phyloP scores from a whole-genome alignment of 768 basidiomycete species.

The Symmetrospora coprosmae region DNA sequence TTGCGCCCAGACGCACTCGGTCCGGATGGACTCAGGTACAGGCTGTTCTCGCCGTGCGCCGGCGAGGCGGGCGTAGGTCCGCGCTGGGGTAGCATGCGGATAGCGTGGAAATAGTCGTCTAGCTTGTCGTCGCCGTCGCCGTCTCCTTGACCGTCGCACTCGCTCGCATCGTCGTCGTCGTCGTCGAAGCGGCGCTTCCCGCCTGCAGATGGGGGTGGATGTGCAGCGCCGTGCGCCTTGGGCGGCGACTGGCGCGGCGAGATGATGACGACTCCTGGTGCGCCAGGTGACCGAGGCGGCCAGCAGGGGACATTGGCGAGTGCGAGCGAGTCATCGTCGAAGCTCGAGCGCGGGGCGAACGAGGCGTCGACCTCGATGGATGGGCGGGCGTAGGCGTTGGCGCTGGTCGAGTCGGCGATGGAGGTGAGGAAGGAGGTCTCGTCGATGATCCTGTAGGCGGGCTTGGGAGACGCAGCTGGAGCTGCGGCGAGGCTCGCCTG shows the following conservation, averaged over 20 bases:
- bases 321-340: conserved; percentile 9
- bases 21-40: too few species aligned
- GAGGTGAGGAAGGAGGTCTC: too few species aligned
- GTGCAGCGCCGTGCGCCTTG: not conserved
- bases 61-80: too few species aligned
- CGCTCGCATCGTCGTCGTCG: not conserved
- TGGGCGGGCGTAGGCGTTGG: not conserved
- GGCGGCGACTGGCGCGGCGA: conserved; percentile 8
- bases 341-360: not conserved
- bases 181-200: not conserved
- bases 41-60: too few species aligned
- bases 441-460: too few species aligned
- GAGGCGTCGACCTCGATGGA: not conserved
- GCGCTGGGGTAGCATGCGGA: too few species aligned
- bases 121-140: not conserved
- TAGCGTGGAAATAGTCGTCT: too few species aligned
- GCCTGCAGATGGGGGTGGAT: not conserved
- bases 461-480: too few species aligned
- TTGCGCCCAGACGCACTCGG: too few species aligned
- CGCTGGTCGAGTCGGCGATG: not conserved
- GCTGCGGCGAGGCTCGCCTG: too few species aligned
- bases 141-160: not conserved
- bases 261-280: conserved; percentile 5
- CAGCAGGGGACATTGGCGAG: conserved; percentile 6
- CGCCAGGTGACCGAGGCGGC: too few species aligned